phyloP scores from a whole-genome alignment of 1,284 basidiomycete species.

The Sphaerobolus stellatus region DNA sequence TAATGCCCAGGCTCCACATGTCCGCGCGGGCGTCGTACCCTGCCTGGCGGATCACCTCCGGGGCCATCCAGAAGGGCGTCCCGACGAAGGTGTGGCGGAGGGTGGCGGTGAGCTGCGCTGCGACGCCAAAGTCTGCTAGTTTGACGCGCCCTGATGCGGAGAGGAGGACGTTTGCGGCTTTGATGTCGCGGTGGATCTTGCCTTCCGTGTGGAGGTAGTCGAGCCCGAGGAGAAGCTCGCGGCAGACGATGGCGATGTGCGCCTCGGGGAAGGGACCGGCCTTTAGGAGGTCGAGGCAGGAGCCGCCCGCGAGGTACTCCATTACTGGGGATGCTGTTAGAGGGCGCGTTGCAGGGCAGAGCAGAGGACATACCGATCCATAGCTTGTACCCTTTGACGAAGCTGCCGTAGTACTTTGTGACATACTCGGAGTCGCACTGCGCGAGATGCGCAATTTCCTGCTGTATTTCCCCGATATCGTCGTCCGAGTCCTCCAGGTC shows the following conservation, averaged over 20 bases:
- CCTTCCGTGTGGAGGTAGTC: conserved; percentile 92
- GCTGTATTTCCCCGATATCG: conserved; percentile 96
- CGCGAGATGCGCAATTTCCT: conserved; percentile 94
- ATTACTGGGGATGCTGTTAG: conserved; percentile 56
- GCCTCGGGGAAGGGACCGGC: conserved; percentile 87
- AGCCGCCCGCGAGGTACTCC: conserved; percentile 99
- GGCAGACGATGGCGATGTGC: conserved; percentile 92
- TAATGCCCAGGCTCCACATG: conserved; percentile 96
- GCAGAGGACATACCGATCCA: conserved; percentile 69
- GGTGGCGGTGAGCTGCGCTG: conserved; percentile 84
- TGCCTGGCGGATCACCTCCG: conserved; percentile 95
- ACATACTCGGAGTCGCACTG: conserved; percentile 96
- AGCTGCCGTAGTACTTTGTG: conserved; percentile 95
- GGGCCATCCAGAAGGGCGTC: conserved; percentile 98
- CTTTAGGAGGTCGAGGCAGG: conserved; percentile 93
- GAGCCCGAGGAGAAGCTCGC: conserved; percentile 90
- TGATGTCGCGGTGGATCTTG: conserved; percentile 96
- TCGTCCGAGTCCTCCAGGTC: conserved; percentile 90
- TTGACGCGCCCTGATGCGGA: conserved; percentile 92
- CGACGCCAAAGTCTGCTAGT: conserved; percentile 95
- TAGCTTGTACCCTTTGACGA: conserved; percentile 94
- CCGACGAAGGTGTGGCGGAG: conserved; percentile 92
- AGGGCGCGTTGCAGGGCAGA: not conserved
- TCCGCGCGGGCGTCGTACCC: conserved; percentile 96
- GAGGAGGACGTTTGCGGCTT: conserved; percentile 94